A percentile compares a stretch with the other conserved stretches of the same genome.
Conservation (phyloP, 2,329 filamentous ascomycete genomes). For the Fusarium lyarnte region DNA sequence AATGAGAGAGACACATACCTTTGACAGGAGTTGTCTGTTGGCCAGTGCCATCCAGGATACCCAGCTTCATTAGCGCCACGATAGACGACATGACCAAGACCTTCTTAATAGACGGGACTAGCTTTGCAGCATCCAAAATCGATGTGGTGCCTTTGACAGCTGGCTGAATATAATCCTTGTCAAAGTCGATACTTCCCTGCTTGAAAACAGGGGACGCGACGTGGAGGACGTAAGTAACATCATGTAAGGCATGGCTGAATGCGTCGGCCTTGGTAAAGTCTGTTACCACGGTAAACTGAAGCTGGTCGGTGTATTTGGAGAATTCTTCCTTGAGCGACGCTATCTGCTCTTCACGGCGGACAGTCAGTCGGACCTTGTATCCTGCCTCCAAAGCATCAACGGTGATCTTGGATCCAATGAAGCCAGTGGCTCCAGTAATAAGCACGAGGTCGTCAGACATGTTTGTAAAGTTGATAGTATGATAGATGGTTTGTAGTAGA, state of each 20-base stretch:
- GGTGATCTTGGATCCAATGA: not conserved
- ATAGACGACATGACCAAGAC: not conserved
- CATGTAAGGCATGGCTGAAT: not conserved
- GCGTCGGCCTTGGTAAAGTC: not conserved
- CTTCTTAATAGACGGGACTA: not conserved
- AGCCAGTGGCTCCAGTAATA: slow-evolving; percentile 8
- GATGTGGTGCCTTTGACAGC: not conserved
- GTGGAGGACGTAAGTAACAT: not conserved
- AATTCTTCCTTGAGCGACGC: not conserved
- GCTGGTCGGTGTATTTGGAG: not conserved
- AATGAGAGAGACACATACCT: not conserved
- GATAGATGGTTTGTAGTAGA: not conserved
- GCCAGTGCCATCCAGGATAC: not conserved
- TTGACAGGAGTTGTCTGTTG: not conserved
- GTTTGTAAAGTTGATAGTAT: not conserved
- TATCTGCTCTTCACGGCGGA: slow-evolving; percentile 21
- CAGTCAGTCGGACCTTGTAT: not conserved
- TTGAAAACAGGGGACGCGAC: not conserved
- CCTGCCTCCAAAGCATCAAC: slow-evolving; percentile 1
- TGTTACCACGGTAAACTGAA: not conserved
- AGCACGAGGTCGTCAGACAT: slow-evolving; percentile 1
- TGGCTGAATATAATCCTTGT: not conserved
- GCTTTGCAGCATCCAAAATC: not conserved
- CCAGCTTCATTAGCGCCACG: not conserved
- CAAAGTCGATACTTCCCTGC: not conserved